phyloP scores from a whole-genome alignment of 2,329 filamentous ascomycete species.

The Colletotrichum kahawae region DNA sequence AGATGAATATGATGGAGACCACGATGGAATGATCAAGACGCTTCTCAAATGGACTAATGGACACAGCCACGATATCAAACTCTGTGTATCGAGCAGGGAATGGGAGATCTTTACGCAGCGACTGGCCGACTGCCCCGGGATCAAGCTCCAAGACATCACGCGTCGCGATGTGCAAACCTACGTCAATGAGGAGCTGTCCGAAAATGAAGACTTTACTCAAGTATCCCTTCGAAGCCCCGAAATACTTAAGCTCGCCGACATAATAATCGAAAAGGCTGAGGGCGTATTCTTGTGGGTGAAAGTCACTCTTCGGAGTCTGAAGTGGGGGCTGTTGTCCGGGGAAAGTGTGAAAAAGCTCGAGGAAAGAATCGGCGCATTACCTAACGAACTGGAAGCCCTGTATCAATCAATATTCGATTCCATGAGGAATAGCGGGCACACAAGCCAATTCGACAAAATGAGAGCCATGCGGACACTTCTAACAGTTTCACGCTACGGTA shows the following conservation, averaged over 20 bases:
- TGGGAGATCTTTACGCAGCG: neutral
- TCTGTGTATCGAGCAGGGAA: neutral
- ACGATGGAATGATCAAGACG: neutral
- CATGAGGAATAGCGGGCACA: neutral
- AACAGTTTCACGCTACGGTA: neutral
- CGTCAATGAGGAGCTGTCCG: neutral
- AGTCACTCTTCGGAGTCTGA: neutral
- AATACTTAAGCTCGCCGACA: neutral
- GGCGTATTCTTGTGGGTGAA: neutral
- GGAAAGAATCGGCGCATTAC: neutral
- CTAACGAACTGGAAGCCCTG: neutral
- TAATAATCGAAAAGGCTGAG: neutral
- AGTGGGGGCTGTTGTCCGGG: neutral
- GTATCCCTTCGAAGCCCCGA: neutral
- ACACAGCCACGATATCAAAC: neutral
- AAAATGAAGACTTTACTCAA: neutral
- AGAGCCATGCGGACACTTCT: neutral
- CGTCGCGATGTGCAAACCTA: neutral
- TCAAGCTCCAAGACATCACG: neutral
- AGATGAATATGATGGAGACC: neutral
- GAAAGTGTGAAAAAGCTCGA: neutral
- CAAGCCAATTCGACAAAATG: neutral
- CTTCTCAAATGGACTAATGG: neutral
- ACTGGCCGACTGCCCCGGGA: neutral
- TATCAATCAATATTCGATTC: neutral